These are phyloP conservation scores for Curvularia lunata DNA, from an alignment of 2,329 filamentous ascomycete species.

Conservation along the genomic window DNA sequence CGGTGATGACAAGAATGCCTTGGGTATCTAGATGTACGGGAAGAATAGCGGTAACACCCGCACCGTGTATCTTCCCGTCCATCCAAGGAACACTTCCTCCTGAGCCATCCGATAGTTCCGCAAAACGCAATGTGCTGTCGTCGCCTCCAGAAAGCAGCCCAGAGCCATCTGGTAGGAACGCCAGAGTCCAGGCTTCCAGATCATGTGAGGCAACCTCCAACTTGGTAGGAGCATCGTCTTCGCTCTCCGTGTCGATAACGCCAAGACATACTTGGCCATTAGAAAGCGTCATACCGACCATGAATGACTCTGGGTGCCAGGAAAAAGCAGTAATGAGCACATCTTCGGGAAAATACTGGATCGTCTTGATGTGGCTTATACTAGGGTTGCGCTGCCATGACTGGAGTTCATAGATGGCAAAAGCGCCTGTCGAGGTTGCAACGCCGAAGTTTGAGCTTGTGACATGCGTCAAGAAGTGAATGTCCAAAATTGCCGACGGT, in stretches of 20 bases:
- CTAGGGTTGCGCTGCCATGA: constrained; percentile 19
- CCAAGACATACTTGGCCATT: constrained; percentile 63
- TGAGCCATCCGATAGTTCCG: constrained; percentile 23
- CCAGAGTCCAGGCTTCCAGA: constrained; percentile 77
- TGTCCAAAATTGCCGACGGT: constrained; percentile 78
- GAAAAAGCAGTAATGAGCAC: constrained; percentile 74
- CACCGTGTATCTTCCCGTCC: constrained; percentile 70
- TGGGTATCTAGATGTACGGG: constrained; percentile 63
- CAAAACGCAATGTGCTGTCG: constrained; percentile 66
- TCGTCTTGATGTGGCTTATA: constrained; percentile 48
- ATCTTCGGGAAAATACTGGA: constrained; percentile 61
- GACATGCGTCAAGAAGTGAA: constrained; percentile 70
- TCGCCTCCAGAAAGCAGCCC: constrained; percentile 75
- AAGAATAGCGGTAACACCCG: constrained; percentile 86
- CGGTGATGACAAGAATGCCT: constrained; percentile 71
- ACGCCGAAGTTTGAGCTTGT: constrained; percentile 68
- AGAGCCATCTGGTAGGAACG: constrained; percentile 57
- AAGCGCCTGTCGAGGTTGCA: constrained; percentile 76
- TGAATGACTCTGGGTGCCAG: constrained; percentile 68
- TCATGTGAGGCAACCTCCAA: constrained; percentile 50
- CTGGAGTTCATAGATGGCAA: constrained; percentile 67
- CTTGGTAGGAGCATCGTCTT: constrained; percentile 16
- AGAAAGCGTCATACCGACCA: constrained; percentile 75
- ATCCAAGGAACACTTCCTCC: constrained; percentile 45
- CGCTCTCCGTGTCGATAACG: constrained; percentile 38